Evolutionary conservation across 2,329 filamentous ascomycete species (phyloP).

Genomic region (Sarocladium brachiariae): DNA sequence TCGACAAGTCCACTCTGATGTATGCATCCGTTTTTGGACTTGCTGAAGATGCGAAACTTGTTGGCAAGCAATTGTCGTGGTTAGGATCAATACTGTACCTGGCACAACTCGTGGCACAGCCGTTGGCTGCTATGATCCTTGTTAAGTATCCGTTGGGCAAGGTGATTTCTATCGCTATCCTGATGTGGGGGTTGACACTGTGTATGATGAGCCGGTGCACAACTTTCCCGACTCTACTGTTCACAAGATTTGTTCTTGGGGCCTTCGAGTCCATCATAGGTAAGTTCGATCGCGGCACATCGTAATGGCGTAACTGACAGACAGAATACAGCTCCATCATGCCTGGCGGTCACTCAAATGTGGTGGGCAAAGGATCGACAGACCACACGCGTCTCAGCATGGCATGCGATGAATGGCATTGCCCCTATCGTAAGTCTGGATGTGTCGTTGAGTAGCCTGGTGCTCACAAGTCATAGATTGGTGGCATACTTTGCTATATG

Average conservation of each 20-base stretch:
- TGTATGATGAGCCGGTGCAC: constrained; percentile 44
- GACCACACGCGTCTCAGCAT: constrained; percentile 47
- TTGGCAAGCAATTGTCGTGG: constrained; percentile 53
- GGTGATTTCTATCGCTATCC: constrained; percentile 49
- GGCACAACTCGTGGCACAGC: constrained; percentile 53
- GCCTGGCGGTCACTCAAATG: constrained; percentile 52
- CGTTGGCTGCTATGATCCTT: constrained; percentile 47
- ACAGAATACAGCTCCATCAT: constrained; percentile 33
- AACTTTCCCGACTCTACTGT: constrained; percentile 42
- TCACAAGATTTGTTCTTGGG: constrained; percentile 48
- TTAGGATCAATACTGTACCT: constrained; percentile 54
- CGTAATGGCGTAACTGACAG: neutral
- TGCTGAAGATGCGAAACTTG: constrained; percentile 48
- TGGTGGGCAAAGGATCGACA: constrained; percentile 50
- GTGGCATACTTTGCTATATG: constrained; percentile 50
- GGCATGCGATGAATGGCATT: constrained; percentile 56
- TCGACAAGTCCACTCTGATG: constrained; percentile 55
- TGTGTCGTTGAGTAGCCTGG: neutral
- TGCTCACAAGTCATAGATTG: constrained; percentile 28
- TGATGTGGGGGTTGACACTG: constrained; percentile 48
- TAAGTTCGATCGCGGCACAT: neutral
- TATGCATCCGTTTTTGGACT: constrained; percentile 60
- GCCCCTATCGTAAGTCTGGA: constrained; percentile 39
- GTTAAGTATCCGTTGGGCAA: constrained; percentile 56
- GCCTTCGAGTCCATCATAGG: constrained; percentile 42